Evolutionary conservation across 768 basidiomycete species (phyloP).

Genomic region (Trametes meyenii): DNA sequence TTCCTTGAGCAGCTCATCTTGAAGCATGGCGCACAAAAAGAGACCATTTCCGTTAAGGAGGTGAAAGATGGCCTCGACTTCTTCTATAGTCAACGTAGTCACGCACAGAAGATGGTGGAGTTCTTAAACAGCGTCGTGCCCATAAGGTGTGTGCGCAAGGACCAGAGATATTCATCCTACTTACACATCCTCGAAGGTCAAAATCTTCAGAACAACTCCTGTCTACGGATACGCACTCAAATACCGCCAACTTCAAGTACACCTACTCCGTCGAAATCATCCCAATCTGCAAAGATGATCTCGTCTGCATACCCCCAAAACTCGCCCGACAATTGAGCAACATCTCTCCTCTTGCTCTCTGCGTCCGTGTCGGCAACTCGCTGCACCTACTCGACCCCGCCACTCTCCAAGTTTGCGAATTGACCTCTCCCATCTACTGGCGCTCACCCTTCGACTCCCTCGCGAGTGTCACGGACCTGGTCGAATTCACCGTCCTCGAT

Average conservation of each 20-base stretch:
- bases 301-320: conserved; percentile 85
- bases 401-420: conserved; percentile 82
- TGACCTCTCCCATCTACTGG: conserved; percentile 84
- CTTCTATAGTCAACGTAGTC: conserved; percentile 89
- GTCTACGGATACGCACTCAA: conserved; percentile 88
- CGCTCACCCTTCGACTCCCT: conserved; percentile 87
- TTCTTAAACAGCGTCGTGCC: conserved; percentile 90
- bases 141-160: conserved; percentile 59
- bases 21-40: conserved; percentile 95
- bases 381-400: conserved; percentile 89
- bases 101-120: conserved; percentile 96
- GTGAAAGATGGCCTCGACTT: conserved; percentile 95
- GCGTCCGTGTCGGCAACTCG: conserved; percentile 89
- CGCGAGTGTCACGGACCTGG: conserved; percentile 79
- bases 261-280: conserved; percentile 97
- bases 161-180: not conserved
- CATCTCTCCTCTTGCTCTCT: conserved; percentile 86
- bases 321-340: conserved; percentile 83
- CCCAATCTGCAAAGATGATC: conserved; percentile 97
- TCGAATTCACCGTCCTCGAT: conserved; percentile 95
- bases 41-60: conserved; percentile 92
- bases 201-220: conserved; percentile 95
- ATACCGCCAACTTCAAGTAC: conserved; percentile 95
- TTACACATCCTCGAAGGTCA: conserved; percentile 49
- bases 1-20: conserved; percentile 97